Evolutionary conservation across 345 rosid species (phyloP).

Genomic region (Eucalyptus cloeziana): DNA sequence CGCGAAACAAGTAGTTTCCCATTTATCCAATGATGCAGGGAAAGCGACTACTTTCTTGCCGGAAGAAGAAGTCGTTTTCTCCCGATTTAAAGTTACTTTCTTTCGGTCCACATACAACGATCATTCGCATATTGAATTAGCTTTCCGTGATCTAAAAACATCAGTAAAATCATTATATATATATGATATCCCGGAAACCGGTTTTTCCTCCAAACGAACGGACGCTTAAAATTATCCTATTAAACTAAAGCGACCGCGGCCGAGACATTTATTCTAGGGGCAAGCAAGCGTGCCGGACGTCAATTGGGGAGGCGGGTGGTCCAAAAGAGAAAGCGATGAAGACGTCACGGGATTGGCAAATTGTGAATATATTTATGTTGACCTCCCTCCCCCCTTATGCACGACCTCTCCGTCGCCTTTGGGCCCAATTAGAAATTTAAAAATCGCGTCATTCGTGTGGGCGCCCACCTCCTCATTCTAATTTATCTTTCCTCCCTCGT

Average conservation of each 20-base stretch:
- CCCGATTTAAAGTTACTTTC: neutral
- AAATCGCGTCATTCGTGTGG: neutral
- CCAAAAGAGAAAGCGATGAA: neutral
- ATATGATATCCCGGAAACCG: neutral
- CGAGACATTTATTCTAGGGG: neutral
- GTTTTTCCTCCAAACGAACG: neutral
- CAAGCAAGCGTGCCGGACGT: neutral
- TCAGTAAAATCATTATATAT: neutral
- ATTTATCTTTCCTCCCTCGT: neutral
- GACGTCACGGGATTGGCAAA: neutral
- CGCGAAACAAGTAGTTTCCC: rapidly evolving
- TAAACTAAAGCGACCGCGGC: neutral
- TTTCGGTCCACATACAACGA: neutral
- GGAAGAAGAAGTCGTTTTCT: neutral
- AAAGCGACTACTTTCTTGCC: neutral
- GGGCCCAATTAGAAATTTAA: neutral
- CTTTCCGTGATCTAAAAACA: neutral
- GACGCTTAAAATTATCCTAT: neutral
- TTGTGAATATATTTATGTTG: neutral
- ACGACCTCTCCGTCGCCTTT: neutral
- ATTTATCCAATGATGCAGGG: neutral
- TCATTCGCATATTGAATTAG: neutral
- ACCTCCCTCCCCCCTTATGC: neutral
- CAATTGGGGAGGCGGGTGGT: neutral
- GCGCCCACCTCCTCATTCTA: neutral